Percentiles rank a stretch among this genome's conserved stretches.
Evolutionary conservation across 2,329 filamentous ascomycete genomes (phyloP).

Genomic region (Stagonosporopsis vannaccii): DNA sequence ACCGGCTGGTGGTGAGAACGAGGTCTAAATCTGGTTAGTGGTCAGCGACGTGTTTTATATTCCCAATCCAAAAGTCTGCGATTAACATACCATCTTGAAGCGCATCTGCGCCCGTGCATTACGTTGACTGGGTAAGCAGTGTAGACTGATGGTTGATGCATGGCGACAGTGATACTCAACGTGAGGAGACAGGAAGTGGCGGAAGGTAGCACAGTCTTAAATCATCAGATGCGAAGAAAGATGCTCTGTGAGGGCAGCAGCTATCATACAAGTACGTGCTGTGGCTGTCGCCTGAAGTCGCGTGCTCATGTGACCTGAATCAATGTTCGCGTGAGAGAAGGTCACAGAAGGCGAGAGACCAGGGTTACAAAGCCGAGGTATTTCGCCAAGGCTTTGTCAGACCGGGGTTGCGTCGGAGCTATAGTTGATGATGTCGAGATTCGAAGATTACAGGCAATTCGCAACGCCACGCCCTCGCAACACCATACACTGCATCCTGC

Average conservation of each 20-base stretch:
- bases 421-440: constrained; percentile 20
- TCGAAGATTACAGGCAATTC: constrained; percentile 12
- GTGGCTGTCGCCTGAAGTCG: not conserved
- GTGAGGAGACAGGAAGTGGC: no score
- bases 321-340: constrained; percentile 10
- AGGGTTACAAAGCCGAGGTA: not conserved
- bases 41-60: not conserved
- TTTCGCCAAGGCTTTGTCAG: not conserved
- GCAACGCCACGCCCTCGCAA: constrained; percentile 14
- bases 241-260: not conserved
- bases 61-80: not conserved
- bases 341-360: constrained; percentile 11
- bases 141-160: not conserved
- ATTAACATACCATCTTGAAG: not conserved
- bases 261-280: not conserved
- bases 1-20: not conserved
- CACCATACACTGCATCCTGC: constrained; percentile 14
- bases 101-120: no score
- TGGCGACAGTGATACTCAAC: not conserved
- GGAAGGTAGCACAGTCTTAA: not conserved
- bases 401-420: constrained; percentile 17
- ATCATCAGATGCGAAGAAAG: not conserved
- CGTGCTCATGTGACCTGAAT: constrained; percentile 14
- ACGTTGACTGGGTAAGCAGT: no score
- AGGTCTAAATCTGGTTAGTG: not conserved